Evolutionary conservation across 1,284 basidiomycete species (phyloP).

Genomic region (Marasmius oreades): DNA sequence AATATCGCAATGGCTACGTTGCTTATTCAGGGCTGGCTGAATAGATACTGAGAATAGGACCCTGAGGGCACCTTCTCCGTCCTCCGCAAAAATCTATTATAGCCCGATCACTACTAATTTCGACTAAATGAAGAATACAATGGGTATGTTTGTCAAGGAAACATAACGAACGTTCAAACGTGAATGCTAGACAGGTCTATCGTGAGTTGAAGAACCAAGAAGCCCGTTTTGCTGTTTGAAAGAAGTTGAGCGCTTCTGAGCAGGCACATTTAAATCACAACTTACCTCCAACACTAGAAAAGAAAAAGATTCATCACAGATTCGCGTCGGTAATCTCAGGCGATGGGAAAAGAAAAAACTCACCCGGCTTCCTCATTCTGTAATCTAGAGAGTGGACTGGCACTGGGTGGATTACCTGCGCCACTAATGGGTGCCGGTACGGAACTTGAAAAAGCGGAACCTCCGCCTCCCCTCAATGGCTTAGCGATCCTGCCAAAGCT

Average conservation of each 20-base stretch:
- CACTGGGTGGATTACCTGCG: conserved; percentile 36
- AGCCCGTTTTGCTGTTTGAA: conserved; percentile 69
- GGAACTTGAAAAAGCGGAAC: conserved; percentile 41
- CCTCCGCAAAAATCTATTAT: neutral
- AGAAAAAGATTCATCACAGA: conserved; percentile 18
- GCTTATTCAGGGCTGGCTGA: too few species aligned
- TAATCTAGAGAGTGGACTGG: conserved; percentile 63
- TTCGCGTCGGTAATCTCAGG: conserved; percentile 12
- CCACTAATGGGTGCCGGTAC: conserved; percentile 43
- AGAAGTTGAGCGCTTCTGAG: neutral
- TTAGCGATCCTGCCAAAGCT: conserved; percentile 95
- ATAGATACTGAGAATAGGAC: neutral
- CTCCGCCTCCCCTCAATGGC: conserved; percentile 90
- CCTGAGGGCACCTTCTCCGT: neutral
- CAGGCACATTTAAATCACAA: neutral
- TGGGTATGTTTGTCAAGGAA: conserved; percentile 21
- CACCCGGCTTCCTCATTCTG: conserved; percentile 81
- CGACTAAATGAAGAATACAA: conserved; percentile 17
- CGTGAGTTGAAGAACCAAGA: conserved; percentile 87
- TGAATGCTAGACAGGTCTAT: conserved; percentile 17
- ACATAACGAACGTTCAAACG: conserved; percentile 21
- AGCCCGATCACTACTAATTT: neutral
- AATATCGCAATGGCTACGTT: too few species aligned
- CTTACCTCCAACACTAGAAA: conserved; percentile 17
- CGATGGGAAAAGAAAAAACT: conserved; percentile 33